Conservation (phyloP, 768 basidiomycete species). For the Termitomyces sp. region DNA sequence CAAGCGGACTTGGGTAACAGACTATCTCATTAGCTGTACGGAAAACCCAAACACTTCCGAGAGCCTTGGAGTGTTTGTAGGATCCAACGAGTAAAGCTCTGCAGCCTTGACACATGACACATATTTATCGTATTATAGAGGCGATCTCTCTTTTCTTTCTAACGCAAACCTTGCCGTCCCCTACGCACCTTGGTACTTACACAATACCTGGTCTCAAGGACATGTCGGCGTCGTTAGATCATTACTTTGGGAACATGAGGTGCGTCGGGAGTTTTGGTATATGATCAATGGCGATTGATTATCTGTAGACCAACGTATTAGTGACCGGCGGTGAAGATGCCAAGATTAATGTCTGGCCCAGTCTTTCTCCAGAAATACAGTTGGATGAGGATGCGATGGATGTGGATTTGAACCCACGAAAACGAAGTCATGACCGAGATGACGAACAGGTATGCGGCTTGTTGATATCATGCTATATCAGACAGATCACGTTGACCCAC, state of each 20-base stretch:
- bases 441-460: conserved; percentile 17
- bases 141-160: conserved; percentile 53
- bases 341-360: conserved; percentile 39
- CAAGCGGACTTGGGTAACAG: conserved; percentile 67
- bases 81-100: conserved; percentile 64
- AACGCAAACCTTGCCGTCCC: conserved; percentile 32
- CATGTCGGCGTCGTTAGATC: conserved; percentile 56
- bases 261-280: conserved; percentile 14
- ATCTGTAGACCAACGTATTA: conserved; percentile 30
- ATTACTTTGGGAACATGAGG: conserved; percentile 51
- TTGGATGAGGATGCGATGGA: conserved; percentile 20
- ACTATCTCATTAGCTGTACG: conserved; percentile 64
- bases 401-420: conserved; percentile 18
- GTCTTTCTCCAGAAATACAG: conserved; percentile 6
- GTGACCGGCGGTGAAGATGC: conserved; percentile 50
- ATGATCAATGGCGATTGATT: background rate
- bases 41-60: conserved; percentile 23
- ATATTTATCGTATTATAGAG: conserved; percentile 29
- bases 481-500: background rate
- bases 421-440: conserved; percentile 19
- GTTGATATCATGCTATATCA: background rate
- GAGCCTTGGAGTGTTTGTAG: conserved; percentile 54
- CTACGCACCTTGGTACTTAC: conserved; percentile 42
- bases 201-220: conserved; percentile 48
- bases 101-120: background rate